phyloP scores from a whole-genome alignment of 805 yeast genomes.

The Ogataea pini region DNA sequence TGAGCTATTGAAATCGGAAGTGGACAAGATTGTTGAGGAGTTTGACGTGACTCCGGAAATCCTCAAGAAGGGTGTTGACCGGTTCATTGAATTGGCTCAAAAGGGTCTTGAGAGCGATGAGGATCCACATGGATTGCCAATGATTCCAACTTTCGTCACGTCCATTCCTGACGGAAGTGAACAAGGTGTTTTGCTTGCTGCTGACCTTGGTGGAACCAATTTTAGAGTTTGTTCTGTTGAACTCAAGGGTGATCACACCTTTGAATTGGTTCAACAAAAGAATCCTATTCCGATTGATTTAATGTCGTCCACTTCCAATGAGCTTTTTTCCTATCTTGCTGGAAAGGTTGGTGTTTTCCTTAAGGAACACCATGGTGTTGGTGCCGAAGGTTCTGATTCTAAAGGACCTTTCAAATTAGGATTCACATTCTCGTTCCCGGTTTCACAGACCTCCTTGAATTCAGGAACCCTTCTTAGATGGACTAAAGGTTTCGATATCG shows the following conservation, averaged over 20 bases:
- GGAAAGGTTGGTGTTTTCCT: conserved; percentile 66
- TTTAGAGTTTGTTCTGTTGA: conserved; percentile 90
- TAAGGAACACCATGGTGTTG: conserved; percentile 56
- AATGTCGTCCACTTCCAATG: conserved; percentile 66
- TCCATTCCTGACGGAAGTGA: conserved; percentile 84
- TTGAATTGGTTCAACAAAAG: conserved; percentile 72
- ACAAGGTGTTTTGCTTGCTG: conserved; percentile 80
- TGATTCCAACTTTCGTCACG: conserved; percentile 93
- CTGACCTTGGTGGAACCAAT: conserved; percentile 95
- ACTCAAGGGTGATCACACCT: conserved; percentile 78
- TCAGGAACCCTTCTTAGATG: conserved; percentile 85
- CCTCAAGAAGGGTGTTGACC: conserved; percentile 48
- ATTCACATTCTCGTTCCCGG: conserved; percentile 93
- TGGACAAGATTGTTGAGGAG: conserved; percentile 37
- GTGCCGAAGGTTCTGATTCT: conserved; percentile 21
- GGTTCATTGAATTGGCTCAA: conserved; percentile 62
- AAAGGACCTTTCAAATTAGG: conserved; percentile 64
- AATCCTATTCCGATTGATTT: conserved; percentile 75
- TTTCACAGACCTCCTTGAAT: conserved; percentile 77
- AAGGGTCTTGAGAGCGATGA: conserved; percentile 52
- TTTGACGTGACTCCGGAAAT: conserved; percentile 45
- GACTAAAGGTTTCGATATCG: conserved; percentile 93
- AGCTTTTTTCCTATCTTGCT: conserved; percentile 76
- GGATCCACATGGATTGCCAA: conserved; percentile 60
- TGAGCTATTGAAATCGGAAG: conserved; percentile 14